Conservation (phyloP, 208 protist genomes). For the Phytomonas sp. region DNA sequence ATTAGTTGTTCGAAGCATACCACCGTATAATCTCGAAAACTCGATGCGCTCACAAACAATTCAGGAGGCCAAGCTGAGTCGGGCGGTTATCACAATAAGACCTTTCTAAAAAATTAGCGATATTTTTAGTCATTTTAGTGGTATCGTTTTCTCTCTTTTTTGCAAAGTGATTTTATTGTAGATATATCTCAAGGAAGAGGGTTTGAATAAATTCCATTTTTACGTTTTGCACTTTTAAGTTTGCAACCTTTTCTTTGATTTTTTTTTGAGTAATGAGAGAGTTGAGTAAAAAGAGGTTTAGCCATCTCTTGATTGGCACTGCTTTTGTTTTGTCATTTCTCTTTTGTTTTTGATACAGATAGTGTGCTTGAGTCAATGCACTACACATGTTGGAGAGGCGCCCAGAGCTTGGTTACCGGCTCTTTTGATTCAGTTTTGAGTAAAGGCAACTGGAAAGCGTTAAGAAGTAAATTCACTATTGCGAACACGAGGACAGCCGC, state of each 20-base stretch:
- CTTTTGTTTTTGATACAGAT: neutral
- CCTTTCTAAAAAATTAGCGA: conserved; percentile 13
- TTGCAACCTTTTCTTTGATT: neutral
- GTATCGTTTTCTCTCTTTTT: neutral
- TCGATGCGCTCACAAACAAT: conserved; percentile 31
- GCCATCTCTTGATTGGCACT: conserved; percentile 9
- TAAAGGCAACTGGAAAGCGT: conserved; percentile 25
- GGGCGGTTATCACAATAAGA: conserved; percentile 55
- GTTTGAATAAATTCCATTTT: neutral
- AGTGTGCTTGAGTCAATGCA: neutral
- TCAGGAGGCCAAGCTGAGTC: conserved; percentile 46
- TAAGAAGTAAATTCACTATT: neutral
- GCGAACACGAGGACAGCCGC: conserved; percentile 13
- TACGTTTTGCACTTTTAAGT: conserved; percentile 3
- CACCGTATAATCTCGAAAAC: conserved; percentile 41
- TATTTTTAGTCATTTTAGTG: neutral
- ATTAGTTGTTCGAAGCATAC: conserved; percentile 57
- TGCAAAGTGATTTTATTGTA: neutral
- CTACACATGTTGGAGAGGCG: neutral
- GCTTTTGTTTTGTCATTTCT: conserved; percentile 13
- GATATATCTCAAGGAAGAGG: neutral
- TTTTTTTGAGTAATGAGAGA: neutral
- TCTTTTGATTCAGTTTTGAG: neutral
- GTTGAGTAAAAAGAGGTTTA: neutral
- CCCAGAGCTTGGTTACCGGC: neutral